These are phyloP conservation scores for Boletellus dicymbophilus DNA, from an alignment of 1,284 basidiomycete genomes.

Conservation along the genomic window DNA sequence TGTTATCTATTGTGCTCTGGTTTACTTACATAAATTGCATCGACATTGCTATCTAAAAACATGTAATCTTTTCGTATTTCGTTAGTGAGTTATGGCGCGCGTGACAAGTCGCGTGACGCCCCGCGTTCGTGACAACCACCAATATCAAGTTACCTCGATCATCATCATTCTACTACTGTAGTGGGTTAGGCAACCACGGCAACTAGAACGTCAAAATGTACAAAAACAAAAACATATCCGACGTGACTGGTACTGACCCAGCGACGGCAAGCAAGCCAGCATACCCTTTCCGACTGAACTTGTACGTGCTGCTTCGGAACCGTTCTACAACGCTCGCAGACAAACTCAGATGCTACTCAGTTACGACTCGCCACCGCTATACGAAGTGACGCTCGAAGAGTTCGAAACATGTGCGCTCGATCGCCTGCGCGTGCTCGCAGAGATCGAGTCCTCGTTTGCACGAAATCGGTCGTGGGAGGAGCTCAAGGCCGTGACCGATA, in stretches of 20 bases:
- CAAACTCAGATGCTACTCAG: slow-evolving; percentile 40
- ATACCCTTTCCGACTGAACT: slow-evolving; percentile 79
- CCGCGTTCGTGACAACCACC: slow-evolving; percentile 33
- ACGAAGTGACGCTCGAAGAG: slow-evolving; percentile 94
- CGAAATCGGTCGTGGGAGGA: slow-evolving; percentile 84
- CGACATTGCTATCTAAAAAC: not conserved
- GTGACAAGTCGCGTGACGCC: slow-evolving; percentile 29
- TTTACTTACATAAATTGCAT: slow-evolving; percentile 1
- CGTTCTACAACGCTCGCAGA: too few relatives aligned
- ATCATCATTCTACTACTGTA: too few relatives aligned
- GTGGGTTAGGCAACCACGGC: too few relatives aligned
- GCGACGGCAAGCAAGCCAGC: slow-evolving; percentile 8
- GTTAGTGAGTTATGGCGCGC: not conserved
- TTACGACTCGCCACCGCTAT: slow-evolving; percentile 85
- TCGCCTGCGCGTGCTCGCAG: slow-evolving; percentile 86
- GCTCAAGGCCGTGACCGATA: slow-evolving; percentile 60
- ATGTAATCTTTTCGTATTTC: slow-evolving; percentile 11
- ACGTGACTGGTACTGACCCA: too few relatives aligned
- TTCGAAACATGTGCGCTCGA: slow-evolving; percentile 94
- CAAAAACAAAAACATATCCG: slow-evolving; percentile 17
- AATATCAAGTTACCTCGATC: too few relatives aligned
- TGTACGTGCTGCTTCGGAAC: slow-evolving; percentile 50
- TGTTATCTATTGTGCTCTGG: slow-evolving; percentile 25
- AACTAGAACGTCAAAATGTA: slow-evolving; percentile 16
- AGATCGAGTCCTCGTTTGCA: slow-evolving; percentile 93